These are phyloP conservation scores for Skeletonema marinoi DNA, from an alignment of 108 stramenopile genomes.

Conservation along the genomic window DNA sequence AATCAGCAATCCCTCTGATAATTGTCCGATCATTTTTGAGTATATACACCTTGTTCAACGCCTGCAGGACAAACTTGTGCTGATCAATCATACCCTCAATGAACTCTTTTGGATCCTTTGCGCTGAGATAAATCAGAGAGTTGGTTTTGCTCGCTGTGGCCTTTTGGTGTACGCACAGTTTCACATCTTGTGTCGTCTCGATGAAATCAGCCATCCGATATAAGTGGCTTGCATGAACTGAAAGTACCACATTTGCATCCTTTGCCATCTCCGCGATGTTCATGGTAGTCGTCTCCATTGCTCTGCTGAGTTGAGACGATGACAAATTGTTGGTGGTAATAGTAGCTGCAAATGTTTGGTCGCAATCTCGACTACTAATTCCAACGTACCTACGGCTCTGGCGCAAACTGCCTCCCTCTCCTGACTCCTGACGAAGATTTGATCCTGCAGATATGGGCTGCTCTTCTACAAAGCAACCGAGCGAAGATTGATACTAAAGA, in stretches of 20 bases:
- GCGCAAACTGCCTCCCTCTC: too few species aligned
- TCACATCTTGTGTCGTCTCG: background rate
- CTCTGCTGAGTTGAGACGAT: too few species aligned
- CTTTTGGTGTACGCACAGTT: background rate
- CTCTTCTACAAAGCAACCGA: too few species aligned
- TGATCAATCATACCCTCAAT: slow-evolving; percentile 5
- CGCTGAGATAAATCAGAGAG: slow-evolving; percentile 25
- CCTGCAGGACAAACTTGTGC: slow-evolving; percentile 20
- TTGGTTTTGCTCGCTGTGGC: slow-evolving; percentile 24
- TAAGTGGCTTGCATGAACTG: slow-evolving; percentile 52
- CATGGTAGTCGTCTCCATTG: background rate
- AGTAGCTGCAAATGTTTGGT: too few species aligned
- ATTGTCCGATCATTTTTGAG: background rate
- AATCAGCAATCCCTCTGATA: background rate
- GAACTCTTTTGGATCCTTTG: background rate
- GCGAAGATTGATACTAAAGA: background rate
- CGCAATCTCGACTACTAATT: too few species aligned
- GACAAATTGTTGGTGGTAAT: too few species aligned
- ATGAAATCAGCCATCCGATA: slow-evolving; percentile 43
- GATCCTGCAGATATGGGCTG: too few species aligned
- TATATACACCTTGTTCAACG: slow-evolving; percentile 26
- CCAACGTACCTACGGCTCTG: too few species aligned
- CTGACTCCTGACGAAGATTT: too few species aligned
- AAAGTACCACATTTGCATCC: slow-evolving; percentile 46
- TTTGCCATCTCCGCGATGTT: background rate